Conservation (phyloP, 805 yeast genomes). For the Saccharomyces paradoxus region DNA sequence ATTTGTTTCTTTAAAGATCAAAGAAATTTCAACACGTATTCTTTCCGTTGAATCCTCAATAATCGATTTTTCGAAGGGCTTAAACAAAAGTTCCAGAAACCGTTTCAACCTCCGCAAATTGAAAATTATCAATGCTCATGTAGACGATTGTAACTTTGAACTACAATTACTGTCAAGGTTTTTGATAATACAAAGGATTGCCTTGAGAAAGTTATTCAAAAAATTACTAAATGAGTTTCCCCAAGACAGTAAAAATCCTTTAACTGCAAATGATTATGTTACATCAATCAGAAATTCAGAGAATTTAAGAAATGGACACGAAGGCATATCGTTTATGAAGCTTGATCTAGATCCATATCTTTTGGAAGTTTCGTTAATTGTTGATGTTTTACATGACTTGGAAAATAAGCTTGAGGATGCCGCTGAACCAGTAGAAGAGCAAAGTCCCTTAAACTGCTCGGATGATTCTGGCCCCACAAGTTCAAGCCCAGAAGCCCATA, state of each 20-base stretch:
- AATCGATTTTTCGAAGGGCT: conserved; percentile 9
- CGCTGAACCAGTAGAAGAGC: neutral
- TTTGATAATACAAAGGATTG: conserved; percentile 52
- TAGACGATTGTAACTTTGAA: conserved; percentile 26
- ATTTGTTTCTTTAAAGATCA: conserved; percentile 25
- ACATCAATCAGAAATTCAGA: conserved; percentile 10
- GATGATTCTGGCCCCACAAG: neutral
- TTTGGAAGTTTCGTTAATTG: conserved; percentile 37
- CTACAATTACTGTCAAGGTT: conserved; percentile 49
- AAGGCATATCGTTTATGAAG: conserved; percentile 39
- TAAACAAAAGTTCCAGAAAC: conserved; percentile 1
- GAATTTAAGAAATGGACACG: conserved; percentile 27
- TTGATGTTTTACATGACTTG: conserved; percentile 32
- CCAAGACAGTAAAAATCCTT: conserved; percentile 2
- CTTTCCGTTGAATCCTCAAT: conserved; percentile 23
- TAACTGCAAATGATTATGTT: conserved; percentile 10
- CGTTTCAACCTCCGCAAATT: conserved; percentile 3
- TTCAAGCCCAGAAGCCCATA: neutral
- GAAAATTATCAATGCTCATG: conserved; percentile 11
- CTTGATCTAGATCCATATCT: conserved; percentile 44
- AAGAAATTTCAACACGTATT: conserved; percentile 23
- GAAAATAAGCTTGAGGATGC: conserved; percentile 1
- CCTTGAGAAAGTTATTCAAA: conserved; percentile 51
- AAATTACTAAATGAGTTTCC: conserved; percentile 33
- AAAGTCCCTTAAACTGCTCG: neutral